phyloP scores from a whole-genome alignment of 2,329 filamentous ascomycete species.

The Neofusicoccum umdonicola region DNA sequence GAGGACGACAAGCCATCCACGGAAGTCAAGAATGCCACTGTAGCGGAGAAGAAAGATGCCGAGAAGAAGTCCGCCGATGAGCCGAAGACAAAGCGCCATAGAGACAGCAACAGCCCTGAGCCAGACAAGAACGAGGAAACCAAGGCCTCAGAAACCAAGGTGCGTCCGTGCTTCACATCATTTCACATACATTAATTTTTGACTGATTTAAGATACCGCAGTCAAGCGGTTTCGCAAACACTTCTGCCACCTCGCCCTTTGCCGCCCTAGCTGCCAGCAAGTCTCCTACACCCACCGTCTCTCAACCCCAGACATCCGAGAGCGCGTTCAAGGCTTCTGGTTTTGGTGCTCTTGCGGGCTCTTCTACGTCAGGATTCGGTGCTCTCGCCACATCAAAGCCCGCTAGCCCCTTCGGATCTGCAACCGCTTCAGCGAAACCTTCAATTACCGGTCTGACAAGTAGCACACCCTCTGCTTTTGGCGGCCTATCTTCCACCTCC shows the following conservation, averaged over 20 bases:
- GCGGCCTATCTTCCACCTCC: constrained; percentile 20
- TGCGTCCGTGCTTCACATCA: constrained; percentile 18
- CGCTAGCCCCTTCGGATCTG: constrained; percentile 36
- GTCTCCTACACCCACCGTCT: constrained; percentile 28
- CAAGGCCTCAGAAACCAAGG: constrained; percentile 23
- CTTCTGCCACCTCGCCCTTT: constrained; percentile 49
- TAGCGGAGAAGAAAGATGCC: neutral
- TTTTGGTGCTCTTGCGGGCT: constrained; percentile 43
- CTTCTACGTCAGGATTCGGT: constrained; percentile 38
- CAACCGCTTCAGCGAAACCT: constrained; percentile 21
- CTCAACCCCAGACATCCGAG: constrained; percentile 38
- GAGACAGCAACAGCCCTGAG: constrained; percentile 32
- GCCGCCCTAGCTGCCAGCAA: constrained; percentile 41
- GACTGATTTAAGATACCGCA: constrained; percentile 29
- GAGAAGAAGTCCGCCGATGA: constrained; percentile 27
- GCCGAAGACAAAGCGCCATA: constrained; percentile 36
- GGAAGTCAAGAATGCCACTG: constrained; percentile 9
- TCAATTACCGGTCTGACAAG: constrained; percentile 21
- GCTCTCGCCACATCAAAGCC: constrained; percentile 29
- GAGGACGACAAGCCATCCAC: constrained; percentile 18
- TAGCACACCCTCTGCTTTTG: constrained; percentile 35
- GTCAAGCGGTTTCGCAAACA: constrained; percentile 45
- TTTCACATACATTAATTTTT: neutral
- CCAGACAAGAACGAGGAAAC: constrained; percentile 19
- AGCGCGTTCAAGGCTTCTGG: constrained; percentile 53